Evolutionary conservation across 2,329 filamentous ascomycete genomes (phyloP).

Genomic region (Fusarium sp.): DNA sequence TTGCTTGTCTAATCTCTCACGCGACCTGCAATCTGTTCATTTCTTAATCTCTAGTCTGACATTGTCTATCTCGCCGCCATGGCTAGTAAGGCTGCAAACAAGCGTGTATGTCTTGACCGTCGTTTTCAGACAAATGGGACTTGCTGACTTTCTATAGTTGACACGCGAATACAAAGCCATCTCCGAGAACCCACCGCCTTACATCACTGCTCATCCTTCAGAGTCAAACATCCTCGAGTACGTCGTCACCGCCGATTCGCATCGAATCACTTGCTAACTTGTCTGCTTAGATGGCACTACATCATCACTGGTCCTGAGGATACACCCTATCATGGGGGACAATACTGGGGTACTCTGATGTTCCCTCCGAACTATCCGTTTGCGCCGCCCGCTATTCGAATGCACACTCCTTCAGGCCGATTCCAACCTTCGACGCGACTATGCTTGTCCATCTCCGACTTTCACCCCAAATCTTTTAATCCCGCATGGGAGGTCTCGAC

Average conservation of each 20-base stretch:
- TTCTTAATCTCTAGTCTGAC: slow-evolving; percentile 18
- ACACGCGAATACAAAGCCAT: slow-evolving; percentile 73
- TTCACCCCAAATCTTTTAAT: slow-evolving; percentile 98
- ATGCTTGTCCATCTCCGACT: slow-evolving; percentile 96
- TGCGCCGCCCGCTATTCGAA: slow-evolving; percentile 95
- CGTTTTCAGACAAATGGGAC: neutral
- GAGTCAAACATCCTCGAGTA: slow-evolving; percentile 93
- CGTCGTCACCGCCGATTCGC: slow-evolving; percentile 41
- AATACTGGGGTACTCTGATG: slow-evolving; percentile 97
- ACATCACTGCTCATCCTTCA: slow-evolving; percentile 89
- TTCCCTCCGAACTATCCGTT: slow-evolving; percentile 98
- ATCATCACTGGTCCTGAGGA: slow-evolving; percentile 94
- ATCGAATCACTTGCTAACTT: slow-evolving; percentile 18
- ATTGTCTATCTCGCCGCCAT: slow-evolving; percentile 54
- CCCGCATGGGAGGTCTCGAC: slow-evolving; percentile 98
- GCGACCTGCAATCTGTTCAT: slow-evolving; percentile 44
- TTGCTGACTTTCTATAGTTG: slow-evolving; percentile 56
- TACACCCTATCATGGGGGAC: slow-evolving; percentile 92
- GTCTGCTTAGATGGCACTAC: slow-evolving; percentile 81
- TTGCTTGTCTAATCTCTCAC: slow-evolving; percentile 24
- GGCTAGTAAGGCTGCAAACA: slow-evolving; percentile 79
- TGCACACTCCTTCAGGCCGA: slow-evolving; percentile 96
- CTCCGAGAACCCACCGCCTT: slow-evolving; percentile 83
- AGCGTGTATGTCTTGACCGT: slow-evolving; percentile 66
- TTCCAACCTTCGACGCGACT: slow-evolving; percentile 94